Percentiles rank a stretch among this genome's conserved stretches.
These are phyloP conservation scores for Azolla pinnata DNA, from an alignment of 75 land plant genomes.

Conservation along the genomic window DNA sequence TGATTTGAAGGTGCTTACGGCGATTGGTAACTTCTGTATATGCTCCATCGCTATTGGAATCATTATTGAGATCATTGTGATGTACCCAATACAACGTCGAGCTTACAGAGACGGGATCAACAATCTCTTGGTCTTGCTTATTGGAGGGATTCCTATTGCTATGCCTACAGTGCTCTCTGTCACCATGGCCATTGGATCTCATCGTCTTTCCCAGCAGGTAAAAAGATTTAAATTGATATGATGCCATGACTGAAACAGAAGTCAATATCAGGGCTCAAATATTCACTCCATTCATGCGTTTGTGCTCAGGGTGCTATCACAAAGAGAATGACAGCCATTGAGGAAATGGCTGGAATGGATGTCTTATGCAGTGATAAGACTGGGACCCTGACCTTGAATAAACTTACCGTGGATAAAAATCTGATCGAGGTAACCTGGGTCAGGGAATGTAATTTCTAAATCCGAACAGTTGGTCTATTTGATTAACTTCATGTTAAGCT, in stretches of 20 bases:
- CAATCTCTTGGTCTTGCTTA: constrained; percentile 75
- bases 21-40: constrained; percentile 37
- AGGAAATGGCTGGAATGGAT: constrained; percentile 95
- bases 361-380: constrained; percentile 86
- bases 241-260: too few species aligned
- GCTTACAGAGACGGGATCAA: constrained; percentile 72
- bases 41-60: constrained; percentile 76
- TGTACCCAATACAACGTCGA: constrained; percentile 67
- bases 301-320: constrained; percentile 77
- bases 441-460: neutral
- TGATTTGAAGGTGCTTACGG: neutral
- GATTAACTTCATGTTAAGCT: neutral
- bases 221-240: too few species aligned
- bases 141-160: constrained; percentile 92
- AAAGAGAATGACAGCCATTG: constrained; percentile 93
- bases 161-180: constrained; percentile 92
- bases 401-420: constrained; percentile 62
- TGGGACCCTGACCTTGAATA: constrained; percentile 71
- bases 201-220: constrained; percentile 84
- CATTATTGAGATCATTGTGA: constrained; percentile 65
- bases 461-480: neutral
- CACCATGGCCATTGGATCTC: constrained; percentile 95
- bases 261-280: neutral
- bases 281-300: neutral
- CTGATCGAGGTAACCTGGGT: constrained; percentile 43